phyloP scores from a whole-genome alignment of 352 stramenopile genomes.

The Phytophthora niederhauseri region DNA sequence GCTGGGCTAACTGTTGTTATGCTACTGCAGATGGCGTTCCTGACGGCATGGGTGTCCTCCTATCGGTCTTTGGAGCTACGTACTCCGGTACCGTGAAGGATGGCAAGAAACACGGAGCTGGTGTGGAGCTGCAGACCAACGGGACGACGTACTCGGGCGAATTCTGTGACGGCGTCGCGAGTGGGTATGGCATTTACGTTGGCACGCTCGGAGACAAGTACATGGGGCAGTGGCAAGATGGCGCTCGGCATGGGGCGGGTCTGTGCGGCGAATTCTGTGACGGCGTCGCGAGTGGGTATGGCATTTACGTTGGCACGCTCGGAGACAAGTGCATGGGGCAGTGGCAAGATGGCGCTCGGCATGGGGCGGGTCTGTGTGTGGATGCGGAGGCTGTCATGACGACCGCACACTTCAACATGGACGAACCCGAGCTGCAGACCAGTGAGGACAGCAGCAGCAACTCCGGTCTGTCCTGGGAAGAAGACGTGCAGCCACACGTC shows the following conservation, averaged over 20 bases:
- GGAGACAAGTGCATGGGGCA: constrained; percentile 51
- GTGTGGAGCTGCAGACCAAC: constrained; percentile 49
- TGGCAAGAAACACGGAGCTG: constrained; percentile 44
- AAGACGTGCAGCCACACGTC: constrained; percentile 29
- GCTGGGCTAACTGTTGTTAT: neutral
- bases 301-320: constrained; percentile 50
- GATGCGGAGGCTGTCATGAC: constrained; percentile 36
- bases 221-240: constrained; percentile 47
- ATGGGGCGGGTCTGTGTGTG: constrained; percentile 50
- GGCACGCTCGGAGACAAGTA: constrained; percentile 51
- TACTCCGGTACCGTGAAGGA: constrained; percentile 48
- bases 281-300: constrained; percentile 40
- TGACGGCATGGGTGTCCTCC: constrained; percentile 46
- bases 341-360: constrained; percentile 43
- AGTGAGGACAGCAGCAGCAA: constrained; percentile 6
- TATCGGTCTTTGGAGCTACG: constrained; percentile 36
- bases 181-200: constrained; percentile 51
- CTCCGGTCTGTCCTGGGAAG: constrained; percentile 12
- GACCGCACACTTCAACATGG: constrained; percentile 34
- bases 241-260: constrained; percentile 45
- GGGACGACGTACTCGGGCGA: constrained; percentile 48
- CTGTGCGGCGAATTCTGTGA: constrained; percentile 43
- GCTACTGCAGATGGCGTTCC: constrained; percentile 32
- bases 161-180: constrained; percentile 31
- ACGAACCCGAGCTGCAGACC: constrained; percentile 19